Evolutionary conservation across 2,329 filamentous ascomycete species (phyloP).

Genomic region (Zasmidium angulare): DNA sequence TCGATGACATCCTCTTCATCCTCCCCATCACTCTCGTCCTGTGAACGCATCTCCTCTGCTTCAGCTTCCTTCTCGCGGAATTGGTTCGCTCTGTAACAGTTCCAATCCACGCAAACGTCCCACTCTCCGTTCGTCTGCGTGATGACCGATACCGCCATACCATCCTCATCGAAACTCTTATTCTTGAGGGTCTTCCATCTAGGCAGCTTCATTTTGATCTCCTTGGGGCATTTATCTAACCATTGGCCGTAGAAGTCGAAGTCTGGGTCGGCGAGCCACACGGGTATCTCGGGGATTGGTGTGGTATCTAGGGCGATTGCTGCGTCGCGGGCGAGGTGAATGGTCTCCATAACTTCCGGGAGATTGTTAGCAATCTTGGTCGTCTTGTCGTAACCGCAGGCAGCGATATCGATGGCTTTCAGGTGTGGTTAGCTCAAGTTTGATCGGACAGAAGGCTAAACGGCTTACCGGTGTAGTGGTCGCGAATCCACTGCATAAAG

Average conservation of each 20-base stretch:
- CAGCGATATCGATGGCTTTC: not conserved
- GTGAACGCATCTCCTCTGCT: too few species aligned
- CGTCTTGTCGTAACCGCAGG: not conserved
- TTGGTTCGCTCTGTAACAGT: too few species aligned
- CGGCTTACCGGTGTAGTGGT: not conserved
- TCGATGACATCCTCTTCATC: too few species aligned
- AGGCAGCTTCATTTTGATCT: not conserved
- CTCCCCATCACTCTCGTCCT: too few species aligned
- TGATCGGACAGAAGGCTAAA: not conserved
- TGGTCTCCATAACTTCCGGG: not conserved
- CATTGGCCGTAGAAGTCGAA: not conserved
- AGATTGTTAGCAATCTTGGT: not conserved
- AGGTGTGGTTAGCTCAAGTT: not conserved
- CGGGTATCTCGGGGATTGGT: not conserved
- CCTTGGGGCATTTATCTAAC: not conserved
- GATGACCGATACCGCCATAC: not conserved
- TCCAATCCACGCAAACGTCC: too few species aligned
- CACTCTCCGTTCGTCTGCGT: too few species aligned
- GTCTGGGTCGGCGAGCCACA: not conserved
- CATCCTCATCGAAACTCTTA: not conserved
- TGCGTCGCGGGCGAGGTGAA: not conserved
- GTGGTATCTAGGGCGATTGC: not conserved
- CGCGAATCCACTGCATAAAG: not conserved
- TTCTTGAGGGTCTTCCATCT: not conserved
- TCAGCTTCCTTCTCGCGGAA: too few species aligned